A percentile compares a stretch with the other conserved stretches of the same genome.
These are phyloP conservation scores for Solanum hybrid DNA, from an alignment of 305 asterid species.

Conservation along the genomic window DNA sequence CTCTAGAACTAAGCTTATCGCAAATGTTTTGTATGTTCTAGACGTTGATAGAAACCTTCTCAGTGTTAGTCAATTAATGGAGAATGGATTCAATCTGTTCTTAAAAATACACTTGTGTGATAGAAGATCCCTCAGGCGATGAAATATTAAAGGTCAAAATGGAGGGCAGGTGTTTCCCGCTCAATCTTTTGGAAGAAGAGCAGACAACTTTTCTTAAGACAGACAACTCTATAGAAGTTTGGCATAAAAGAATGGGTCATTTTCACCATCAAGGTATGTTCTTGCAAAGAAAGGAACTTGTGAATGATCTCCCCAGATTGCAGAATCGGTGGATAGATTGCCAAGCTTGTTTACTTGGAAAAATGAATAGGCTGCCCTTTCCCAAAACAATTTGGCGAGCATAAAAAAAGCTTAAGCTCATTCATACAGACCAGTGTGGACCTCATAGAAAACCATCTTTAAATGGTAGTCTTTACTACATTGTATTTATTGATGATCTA, in stretches of 20 bases:
- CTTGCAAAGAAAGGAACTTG: too few species aligned
- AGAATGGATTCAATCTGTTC: not conserved
- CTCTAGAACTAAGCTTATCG: not conserved
- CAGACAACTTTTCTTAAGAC: not conserved
- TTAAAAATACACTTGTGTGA: not conserved
- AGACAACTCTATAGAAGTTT: not conserved
- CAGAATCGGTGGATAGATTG: too few species aligned
- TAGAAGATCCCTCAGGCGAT: not conserved
- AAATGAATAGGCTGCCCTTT: not conserved
- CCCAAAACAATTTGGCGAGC: not conserved
- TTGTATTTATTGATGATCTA: not conserved
- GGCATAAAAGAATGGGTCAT: not conserved
- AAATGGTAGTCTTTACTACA: not conserved
- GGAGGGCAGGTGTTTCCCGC: not conserved
- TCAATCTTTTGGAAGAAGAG: not conserved
- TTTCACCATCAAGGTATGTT: not conserved
- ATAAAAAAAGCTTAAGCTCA: not conserved
- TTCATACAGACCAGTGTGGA: not conserved
- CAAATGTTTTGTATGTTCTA: not conserved
- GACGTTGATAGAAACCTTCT: not conserved
- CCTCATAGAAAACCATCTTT: not conserved
- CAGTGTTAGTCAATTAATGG: not conserved
- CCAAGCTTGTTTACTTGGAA: not conserved
- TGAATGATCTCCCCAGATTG: too few species aligned
- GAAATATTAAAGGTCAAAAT: not conserved